Conservation (phyloP, 2,329 filamentous ascomycete genomes). For the Colletotrichum caudatum region DNA sequence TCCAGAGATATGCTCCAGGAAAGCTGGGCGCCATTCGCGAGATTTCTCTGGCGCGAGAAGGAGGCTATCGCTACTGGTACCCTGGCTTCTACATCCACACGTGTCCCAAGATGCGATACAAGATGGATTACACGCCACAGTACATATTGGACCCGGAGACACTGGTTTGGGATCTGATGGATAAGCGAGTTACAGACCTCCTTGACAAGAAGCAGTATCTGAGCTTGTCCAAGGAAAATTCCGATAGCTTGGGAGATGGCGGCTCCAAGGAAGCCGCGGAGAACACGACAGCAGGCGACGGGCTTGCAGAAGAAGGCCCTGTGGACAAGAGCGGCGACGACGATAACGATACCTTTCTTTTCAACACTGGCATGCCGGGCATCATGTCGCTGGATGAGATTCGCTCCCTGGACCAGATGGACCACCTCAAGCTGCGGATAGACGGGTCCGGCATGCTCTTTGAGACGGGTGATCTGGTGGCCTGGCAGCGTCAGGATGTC, state of each 20-base stretch:
- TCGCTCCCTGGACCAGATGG: slow-evolving; percentile 67
- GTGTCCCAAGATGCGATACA: slow-evolving; percentile 87
- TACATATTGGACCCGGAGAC: slow-evolving; percentile 78
- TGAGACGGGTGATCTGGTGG: slow-evolving; percentile 63
- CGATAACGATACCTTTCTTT: slow-evolving; percentile 56
- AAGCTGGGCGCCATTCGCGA: slow-evolving; percentile 82
- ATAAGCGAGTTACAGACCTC: slow-evolving; percentile 61
- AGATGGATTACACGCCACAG: slow-evolving; percentile 82
- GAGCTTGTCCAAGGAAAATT: slow-evolving; percentile 54
- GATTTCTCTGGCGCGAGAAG: slow-evolving; percentile 76
- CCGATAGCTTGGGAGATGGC: slow-evolving; percentile 45
- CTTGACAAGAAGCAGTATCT: slow-evolving; percentile 70
- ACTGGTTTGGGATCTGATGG: slow-evolving; percentile 71
- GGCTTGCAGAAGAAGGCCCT: slow-evolving; percentile 33
- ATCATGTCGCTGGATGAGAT: slow-evolving; percentile 69
- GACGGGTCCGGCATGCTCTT: slow-evolving; percentile 54
- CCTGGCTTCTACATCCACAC: slow-evolving; percentile 84
- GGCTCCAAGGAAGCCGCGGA: slow-evolving; percentile 38
- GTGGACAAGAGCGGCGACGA: slow-evolving; percentile 4
- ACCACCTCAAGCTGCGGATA: slow-evolving; percentile 67
- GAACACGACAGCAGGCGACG: not conserved
- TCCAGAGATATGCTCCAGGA: slow-evolving; percentile 76
- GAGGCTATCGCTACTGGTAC: slow-evolving; percentile 82
- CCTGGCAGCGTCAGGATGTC: slow-evolving; percentile 69
- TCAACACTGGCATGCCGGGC: slow-evolving; percentile 75